Percentiles rank a stretch among this genome's conserved stretches.
phyloP scores from a whole-genome alignment of 371 early-diverging fungal genomes.

The Lichtheimia ramosa region DNA sequence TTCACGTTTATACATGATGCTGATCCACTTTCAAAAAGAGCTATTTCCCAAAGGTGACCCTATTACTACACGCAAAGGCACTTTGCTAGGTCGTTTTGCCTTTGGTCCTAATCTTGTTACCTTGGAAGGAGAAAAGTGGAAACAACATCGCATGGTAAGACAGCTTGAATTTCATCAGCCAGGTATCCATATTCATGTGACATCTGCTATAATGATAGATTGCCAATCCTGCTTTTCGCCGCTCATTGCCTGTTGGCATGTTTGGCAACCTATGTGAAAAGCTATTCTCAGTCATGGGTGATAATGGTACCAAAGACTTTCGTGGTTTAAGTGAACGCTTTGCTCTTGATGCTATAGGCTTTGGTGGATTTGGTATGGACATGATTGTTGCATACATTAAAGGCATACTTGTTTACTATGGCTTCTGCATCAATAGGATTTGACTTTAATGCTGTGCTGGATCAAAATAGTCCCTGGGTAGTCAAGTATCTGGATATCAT shows the following conservation, averaged over 20 bases:
- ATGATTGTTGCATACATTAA: not conserved
- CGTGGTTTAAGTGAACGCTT: conserved; percentile 13
- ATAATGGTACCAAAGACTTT: conserved; percentile 14
- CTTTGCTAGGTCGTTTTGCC: conserved; percentile 21
- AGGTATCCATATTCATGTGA: not conserved
- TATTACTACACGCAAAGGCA: conserved; percentile 5
- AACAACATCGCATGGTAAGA: conserved; percentile 30
- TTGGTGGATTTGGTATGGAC: conserved; percentile 25
- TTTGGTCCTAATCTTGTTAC: conserved; percentile 27
- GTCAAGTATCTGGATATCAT: conserved; percentile 3
- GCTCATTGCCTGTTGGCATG: conserved; percentile 25
- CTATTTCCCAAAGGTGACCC: no score
- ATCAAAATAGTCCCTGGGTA: conserved; percentile 8
- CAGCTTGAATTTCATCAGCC: conserved; percentile 3
- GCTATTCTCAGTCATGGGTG: conserved; percentile 20
- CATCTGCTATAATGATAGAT: conserved; percentile 1
- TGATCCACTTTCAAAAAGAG: no score
- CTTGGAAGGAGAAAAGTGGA: conserved; percentile 34
- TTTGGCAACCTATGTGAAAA: conserved; percentile 22
- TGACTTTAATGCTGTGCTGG: conserved; percentile 11
- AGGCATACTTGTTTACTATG: not conserved
- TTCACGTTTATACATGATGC: no score
- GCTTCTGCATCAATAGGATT: conserved; percentile 4
- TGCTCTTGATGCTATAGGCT: conserved; percentile 37
- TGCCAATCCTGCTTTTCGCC: conserved; percentile 25